Conservation (phyloP, 192 early-diverging fungal species). For the Backusella luteola region DNA sequence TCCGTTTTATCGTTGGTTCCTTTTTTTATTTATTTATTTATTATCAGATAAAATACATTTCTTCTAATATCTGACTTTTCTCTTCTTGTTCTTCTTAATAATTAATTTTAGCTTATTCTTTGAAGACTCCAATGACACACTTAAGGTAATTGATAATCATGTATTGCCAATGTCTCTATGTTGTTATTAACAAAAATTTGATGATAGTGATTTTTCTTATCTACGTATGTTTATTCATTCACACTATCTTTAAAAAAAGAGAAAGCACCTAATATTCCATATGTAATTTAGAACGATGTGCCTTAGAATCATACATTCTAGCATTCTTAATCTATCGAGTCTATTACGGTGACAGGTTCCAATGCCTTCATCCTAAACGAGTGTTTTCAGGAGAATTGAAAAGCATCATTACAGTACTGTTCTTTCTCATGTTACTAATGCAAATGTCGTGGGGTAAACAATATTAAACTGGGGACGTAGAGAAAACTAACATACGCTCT, state of each 20-base stretch:
- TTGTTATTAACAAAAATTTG: neutral
- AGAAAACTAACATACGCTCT: neutral
- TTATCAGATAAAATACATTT: neutral
- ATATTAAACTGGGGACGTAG: neutral
- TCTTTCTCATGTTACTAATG: conserved; percentile 21
- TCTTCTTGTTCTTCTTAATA: neutral
- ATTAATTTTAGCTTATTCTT: neutral
- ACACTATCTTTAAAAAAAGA: no score
- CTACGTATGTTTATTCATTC: conserved; percentile 13
- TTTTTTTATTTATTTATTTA: neutral
- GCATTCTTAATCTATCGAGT: conserved; percentile 18
- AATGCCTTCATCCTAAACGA: conserved; percentile 17
- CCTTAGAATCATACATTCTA: conserved; percentile 2
- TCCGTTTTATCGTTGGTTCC: neutral
- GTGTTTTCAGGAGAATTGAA: conserved; percentile 29
- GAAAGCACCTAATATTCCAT: neutral
- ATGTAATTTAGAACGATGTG: neutral
- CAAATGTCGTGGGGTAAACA: conserved; percentile 31
- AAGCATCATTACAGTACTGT: conserved; percentile 29
- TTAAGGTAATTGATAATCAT: neutral
- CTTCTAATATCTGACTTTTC: neutral
- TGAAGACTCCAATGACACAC: neutral
- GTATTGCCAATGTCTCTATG: no score
- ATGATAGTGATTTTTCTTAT: conserved; percentile 27
- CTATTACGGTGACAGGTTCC: conserved; percentile 19